Base-by-base conservation (phyloP, 495 filamentous ascomycete species). In the Tuber umbilicatum region DNA sequence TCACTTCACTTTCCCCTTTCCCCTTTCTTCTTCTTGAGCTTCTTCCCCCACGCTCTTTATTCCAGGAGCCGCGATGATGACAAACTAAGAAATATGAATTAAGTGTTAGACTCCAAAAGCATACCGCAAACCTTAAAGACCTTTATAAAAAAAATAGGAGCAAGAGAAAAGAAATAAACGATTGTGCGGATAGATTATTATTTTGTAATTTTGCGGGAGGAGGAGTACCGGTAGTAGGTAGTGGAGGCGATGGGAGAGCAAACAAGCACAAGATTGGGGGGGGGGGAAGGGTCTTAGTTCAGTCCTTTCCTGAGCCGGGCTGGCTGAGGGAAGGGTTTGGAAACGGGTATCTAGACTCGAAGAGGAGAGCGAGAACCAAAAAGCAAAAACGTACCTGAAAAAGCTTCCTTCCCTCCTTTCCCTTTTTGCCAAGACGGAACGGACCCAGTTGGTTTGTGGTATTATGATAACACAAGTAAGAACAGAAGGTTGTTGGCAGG, bases 31-130 rank as follows among this genome's bases (percentile, higher is more conserved):
- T 60, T 60, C 10, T 31, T 10, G 27, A 60, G 27, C n/a, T 31
- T 16, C 50, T 60, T 60, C 50, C 31, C 27, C 50, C 14, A 31
- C 50, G 31, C 50, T n/a, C 50, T 31, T 60, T 31, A 60, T 27
- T 14, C 50, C 50, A 31, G 10, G n/a, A 31, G 47, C 47, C 10
- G 47, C 10, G 2, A n/a, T 60, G 12, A 60, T 9, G 12, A 60
- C n/a, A 60, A 60, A 60, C 50, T 60, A 60, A 60, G n/a, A 60
- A 60, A 60, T 60, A 60, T 31, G n/a, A 60, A 60, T 60, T 60
- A 60, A 60, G 50, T 16, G 50, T 60, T 31, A 60, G n/a, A 31
- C 31, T n/a, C n/a, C 50, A 31, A 60, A 60, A 31, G 50, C 50
- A 60, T 60, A 60, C 50, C 50, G 50, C 50, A 60, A 31, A 60